Base-by-base conservation (phyloP, 257 asterid species). In the Sherardia arvensis region DNA sequence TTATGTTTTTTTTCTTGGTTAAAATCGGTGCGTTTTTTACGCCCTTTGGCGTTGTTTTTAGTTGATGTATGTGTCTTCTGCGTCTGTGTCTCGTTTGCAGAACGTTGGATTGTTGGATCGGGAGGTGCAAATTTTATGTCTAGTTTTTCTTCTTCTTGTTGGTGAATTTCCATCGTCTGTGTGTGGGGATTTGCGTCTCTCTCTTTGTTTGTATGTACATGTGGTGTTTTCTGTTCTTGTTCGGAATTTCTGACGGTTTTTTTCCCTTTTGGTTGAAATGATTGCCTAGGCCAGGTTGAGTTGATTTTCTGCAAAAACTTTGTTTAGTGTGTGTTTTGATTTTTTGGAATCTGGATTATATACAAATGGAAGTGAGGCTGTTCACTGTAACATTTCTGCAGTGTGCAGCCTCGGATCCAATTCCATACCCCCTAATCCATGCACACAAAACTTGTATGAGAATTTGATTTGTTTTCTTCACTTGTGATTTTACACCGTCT, bases 51-150 rank as follows among this genome's bases (percentile, higher is more conserved):
- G 34, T 18, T 43, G 20, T 17, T 11, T 29, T 45, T 10, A 3
- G 61, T 55, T 28, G 62, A 1, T 18, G 43, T 15, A 18, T 20
- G 2, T n/a, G 9, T 32, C 25, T 58, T 58, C 17, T 15, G 62
- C 11, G 10, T 29, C 26, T 20, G 11, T 11, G 15, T 9, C 22
- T 2, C 11, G 68, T 62, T 27, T 21, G 25, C 36, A 62, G 32
- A 21, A 12, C 51, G 27, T 30, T 64, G 48, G 21, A 49, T 64
- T 28, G 59, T 5, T 49, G 68, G 60, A 64, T 64, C 59, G 18
- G n/a, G 12, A 28, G 30, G 15, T 30, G 23, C 8, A 49, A 49
- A 20, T 47, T 49, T 36, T 11, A 27, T 64, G 48, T 6, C 22
- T 60, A 0, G 28, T 60, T 34, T 60, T 34, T 4, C 23, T 12